Evolutionary conservation across 805 yeast species (phyloP), one percentile per base, ranked within the genome.

Genomic region (Lachancea nothofagi): DNA sequence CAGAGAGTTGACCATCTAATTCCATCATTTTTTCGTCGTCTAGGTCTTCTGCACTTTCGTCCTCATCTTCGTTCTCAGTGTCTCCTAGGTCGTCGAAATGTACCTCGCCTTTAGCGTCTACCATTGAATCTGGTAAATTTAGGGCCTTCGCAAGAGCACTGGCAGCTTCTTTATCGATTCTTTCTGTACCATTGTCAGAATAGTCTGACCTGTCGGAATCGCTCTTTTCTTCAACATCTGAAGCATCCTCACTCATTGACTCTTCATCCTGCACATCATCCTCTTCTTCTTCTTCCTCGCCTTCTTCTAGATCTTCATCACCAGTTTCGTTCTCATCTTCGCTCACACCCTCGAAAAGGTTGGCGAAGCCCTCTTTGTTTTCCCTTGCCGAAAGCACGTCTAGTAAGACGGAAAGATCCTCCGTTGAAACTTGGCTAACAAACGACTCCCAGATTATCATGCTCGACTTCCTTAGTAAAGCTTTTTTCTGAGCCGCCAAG

Each of bases 21-120:
- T 89, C 94, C 80, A 88, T 78, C 97, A 90, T 90, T 58, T 88
- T 88, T 52, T 89, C 96, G 61, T 89, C 97, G 44, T 89, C 95
- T 94, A 88, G 85, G 0, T 90, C 79, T 49, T 84, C 95, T 37
- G 80, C 84, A 19, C 75, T 80, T 5, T 75, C 72, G 21, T 74
- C 80, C 21, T 70, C 75, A 4, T 71, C 78, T 8, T 57, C 66
- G 25, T 61, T 67, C 10, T 64, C 68, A 9, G 66, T 57, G 48
- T 61, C 69, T 22, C 68, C 74, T 3, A 70, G 74, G 14, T 67
- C 75, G 28, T 73, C 78, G 6, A 62, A 62, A 8, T 65, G 68
- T 21, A 69, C 73, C 24, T 70, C 71, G 5, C 72, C 67, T 47
- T 47, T 64, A 53, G 62, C 65, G 25, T 66, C 65, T 7, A 66